Conservation (phyloP, 352 stramenopile genomes). For the Thraustochytrium striatum region DNA sequence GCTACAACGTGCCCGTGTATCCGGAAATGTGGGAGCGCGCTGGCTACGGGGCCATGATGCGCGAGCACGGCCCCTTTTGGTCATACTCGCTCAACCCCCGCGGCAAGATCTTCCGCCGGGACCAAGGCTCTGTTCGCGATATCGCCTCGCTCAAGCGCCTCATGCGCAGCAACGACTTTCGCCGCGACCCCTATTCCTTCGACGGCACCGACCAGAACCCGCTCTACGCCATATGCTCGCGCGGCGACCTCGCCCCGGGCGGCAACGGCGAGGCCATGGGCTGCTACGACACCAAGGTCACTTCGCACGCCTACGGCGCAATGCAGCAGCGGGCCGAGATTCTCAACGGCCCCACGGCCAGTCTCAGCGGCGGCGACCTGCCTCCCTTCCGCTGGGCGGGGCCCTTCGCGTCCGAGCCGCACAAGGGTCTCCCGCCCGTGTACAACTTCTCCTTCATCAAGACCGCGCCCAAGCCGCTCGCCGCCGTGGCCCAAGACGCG, state of each 20-base stretch:
- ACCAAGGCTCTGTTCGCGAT: slow-evolving; percentile 58
- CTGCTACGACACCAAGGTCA: slow-evolving; percentile 72
- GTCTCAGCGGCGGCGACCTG: slow-evolving; percentile 51
- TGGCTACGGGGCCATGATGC: slow-evolving; percentile 55
- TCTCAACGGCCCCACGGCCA: slow-evolving; percentile 63
- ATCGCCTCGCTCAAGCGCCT: slow-evolving; percentile 61
- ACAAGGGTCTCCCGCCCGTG: background rate
- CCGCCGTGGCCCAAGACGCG: too few relatives aligned
- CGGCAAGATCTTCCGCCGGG: slow-evolving; percentile 62
- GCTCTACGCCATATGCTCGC: slow-evolving; percentile 60
- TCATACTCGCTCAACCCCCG: slow-evolving; percentile 56
- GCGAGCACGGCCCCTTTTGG: slow-evolving; percentile 57
- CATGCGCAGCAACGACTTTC: slow-evolving; percentile 33
- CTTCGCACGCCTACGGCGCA: slow-evolving; percentile 55
- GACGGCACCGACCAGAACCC: slow-evolving; percentile 31
- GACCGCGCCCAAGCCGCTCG: too few relatives aligned
- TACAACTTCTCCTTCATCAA: slow-evolving; percentile 44
- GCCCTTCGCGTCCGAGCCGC: background rate
- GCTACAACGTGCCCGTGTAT: slow-evolving; percentile 77
- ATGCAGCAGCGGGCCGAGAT: slow-evolving; percentile 60
- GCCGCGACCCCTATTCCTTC: background rate
- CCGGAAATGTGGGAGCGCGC: slow-evolving; percentile 61
- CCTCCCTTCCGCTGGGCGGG: slow-evolving; percentile 67
- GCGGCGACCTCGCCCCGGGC: slow-evolving; percentile 64
- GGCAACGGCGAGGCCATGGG: slow-evolving; percentile 59